Evolutionary conservation across 768 basidiomycete genomes (phyloP), one percentile per base, ranked within the genome.

Genomic region (Calocera viscosa): DNA sequence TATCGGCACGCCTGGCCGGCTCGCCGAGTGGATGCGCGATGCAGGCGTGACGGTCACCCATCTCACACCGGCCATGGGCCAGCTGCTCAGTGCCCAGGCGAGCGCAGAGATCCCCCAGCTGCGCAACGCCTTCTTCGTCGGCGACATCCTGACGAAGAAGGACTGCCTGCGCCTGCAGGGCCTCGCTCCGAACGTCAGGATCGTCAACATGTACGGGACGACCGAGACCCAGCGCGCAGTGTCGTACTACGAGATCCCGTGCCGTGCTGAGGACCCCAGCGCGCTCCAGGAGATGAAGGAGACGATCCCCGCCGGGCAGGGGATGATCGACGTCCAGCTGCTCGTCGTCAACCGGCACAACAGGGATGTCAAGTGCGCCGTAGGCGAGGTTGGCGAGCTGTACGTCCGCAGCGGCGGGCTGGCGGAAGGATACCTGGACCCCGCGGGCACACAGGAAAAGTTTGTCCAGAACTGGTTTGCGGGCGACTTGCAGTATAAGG

Each of bases 141-240:
- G 96, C n/a, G 96, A 99, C 74, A 86, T 98, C 47, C 86, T 99
- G 66, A 98, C 96, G 68, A 99, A 98, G 77, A 90, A 96, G 49
- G 96, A 99, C 76, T 98, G 95, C 73, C 84, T 89, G 43, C 90
- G 96, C 38, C 82, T 99, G 1, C 96, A 99, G 75, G 82, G 90
- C 1, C 86, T 99, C 63, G 96, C 95, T 1, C 79, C 85, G 14
- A 96, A 98, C 72, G 93, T 94, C 16, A 81, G 86, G 35, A 97
- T 99, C 74, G 87, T 98, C 77, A 99, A 99, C 81, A 99, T 99
- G 96, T 99, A 97, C 76, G 96, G 96, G 17, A 98, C 96, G 7
- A 99, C 96, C 24, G 96, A 99, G 78, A 98, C 96, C 8, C 96
- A 99, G 75, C 90, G 96, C 65, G 96, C 96, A 1, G 96, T 99